Base-by-base conservation (phyloP, 352 stramenopile species). In the Globisporangium viniferum region DNA sequence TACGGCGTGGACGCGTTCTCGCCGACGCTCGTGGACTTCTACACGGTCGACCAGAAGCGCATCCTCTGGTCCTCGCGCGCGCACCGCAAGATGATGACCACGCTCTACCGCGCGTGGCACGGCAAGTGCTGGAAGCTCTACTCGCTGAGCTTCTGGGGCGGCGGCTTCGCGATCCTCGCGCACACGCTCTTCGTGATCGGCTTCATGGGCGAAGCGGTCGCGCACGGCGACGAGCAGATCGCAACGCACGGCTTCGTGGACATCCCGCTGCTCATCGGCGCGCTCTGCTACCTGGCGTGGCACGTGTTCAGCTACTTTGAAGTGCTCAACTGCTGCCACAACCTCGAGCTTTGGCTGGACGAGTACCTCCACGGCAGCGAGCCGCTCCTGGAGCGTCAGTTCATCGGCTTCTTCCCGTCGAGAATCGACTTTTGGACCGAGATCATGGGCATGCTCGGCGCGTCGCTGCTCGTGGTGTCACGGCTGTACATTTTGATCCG, bases 51-150 rank as follows among this genome's bases (percentile, higher is more conserved):
- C 74, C 82, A 92, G 70, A 95, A 92, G 65, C 87, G 87, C 65
- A 91, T 95, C 64, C 83, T 95, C 68, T 95, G 87, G 87, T 93
- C 84, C 54, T 95, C 87, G 55, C 87, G 87, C 31, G 83, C 85
- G 53, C 87, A 95, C 73, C 87, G 87, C 76, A 95, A 95, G 73
- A 93, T 93, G 79, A 92, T 95, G 82, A 91, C 81, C n/a, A 95
- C 87, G 71, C 82, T 95, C 7, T 84, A 92, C 62, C 77, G 82
- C 60, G 83, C 87, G 29, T 92, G 84, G 81, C 79, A 92, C 67
- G 81, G 74, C 58, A 80, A 84, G 60, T 66, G 67, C 49, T 95
- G 87, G 87, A 89, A 90, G 70, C 35, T 81, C 33, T 78, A 81
- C 67, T 95, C 87, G 67, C 73, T 93, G 36, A 93, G 85, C 73